A percentile compares a stretch with the other conserved stretches of the same genome.
These are phyloP conservation scores for Cucurbita argyrosperma DNA, from an alignment of 306 rosid species.

Conservation along the genomic window DNA sequence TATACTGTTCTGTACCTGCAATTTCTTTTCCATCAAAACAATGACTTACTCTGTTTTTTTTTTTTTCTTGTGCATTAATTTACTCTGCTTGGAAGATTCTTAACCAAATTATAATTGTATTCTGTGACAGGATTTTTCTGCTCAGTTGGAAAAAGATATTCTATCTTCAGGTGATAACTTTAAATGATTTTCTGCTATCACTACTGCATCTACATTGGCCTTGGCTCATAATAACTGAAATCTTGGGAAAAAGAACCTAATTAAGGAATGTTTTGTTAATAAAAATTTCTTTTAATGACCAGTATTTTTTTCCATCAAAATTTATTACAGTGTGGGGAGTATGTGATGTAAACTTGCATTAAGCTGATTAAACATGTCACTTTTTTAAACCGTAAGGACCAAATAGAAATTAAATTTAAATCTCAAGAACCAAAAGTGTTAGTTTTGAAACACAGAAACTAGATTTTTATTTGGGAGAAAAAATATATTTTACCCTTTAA, in stretches of 20 bases:
- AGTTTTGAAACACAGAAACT: background rate
- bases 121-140: slow-evolving; percentile 64
- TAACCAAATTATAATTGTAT: slow-evolving; percentile 7
- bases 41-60: background rate
- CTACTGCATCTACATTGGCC: slow-evolving; percentile 1
- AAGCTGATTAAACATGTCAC: background rate
- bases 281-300: background rate
- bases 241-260: background rate
- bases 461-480: background rate
- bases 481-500: background rate
- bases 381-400: background rate
- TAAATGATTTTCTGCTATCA: background rate
- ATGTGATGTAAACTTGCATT: background rate
- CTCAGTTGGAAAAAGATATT: slow-evolving; percentile 86
- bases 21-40: background rate
- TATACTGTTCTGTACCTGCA: background rate
- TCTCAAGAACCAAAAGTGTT: too few relatives aligned
- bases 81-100: background rate
- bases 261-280: background rate
- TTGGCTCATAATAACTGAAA: background rate
- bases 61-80: background rate
- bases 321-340: background rate
- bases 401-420: too few relatives aligned
- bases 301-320: background rate
- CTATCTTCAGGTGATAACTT: slow-evolving; percentile 64